phyloP scores from a whole-genome alignment of 305 asterid genomes.

The Fraxinus ornus region DNA sequence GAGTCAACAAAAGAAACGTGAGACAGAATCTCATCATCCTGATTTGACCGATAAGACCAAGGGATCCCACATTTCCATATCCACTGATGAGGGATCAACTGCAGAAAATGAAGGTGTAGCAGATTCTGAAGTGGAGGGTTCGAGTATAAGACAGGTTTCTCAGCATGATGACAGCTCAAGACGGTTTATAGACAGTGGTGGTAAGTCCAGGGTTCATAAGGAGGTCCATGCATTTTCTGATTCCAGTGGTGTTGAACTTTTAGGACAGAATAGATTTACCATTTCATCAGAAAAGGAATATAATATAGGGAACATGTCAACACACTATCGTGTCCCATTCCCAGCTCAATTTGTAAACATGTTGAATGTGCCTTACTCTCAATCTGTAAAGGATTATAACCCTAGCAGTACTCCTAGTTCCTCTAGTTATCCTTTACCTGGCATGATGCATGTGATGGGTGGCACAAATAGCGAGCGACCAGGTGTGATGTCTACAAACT shows the following conservation, averaged over 20 bases:
- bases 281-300: constrained; percentile 77
- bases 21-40: constrained; percentile 46
- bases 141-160: constrained; percentile 61
- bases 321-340: constrained; percentile 48
- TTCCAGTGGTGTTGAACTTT: constrained; percentile 53
- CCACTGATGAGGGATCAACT: constrained; percentile 89
- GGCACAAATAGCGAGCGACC: constrained; percentile 50
- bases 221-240: constrained; percentile 54
- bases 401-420: constrained; percentile 37
- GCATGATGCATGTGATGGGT: constrained; percentile 57
- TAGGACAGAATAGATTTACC: constrained; percentile 63
- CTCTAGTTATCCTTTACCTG: constrained; percentile 52
- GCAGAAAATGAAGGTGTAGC: constrained; percentile 97
- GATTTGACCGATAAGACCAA: constrained; percentile 58
- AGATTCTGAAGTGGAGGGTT: constrained; percentile 87
- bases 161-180: constrained; percentile 55
- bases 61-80: constrained; percentile 83
- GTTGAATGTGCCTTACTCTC: constrained; percentile 54
- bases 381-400: constrained; percentile 51
- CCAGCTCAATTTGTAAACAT: constrained; percentile 50
- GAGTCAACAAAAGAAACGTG: constrained; percentile 63
- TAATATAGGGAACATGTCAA: constrained; percentile 41
- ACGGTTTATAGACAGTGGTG: constrained; percentile 39
- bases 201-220: constrained; percentile 46
- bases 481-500: constrained; percentile 54